Evolutionary conservation across 208 protist genomes (phyloP), one percentile per base, ranked within the genome.

Genomic region (Borovskyia barvae): DNA sequence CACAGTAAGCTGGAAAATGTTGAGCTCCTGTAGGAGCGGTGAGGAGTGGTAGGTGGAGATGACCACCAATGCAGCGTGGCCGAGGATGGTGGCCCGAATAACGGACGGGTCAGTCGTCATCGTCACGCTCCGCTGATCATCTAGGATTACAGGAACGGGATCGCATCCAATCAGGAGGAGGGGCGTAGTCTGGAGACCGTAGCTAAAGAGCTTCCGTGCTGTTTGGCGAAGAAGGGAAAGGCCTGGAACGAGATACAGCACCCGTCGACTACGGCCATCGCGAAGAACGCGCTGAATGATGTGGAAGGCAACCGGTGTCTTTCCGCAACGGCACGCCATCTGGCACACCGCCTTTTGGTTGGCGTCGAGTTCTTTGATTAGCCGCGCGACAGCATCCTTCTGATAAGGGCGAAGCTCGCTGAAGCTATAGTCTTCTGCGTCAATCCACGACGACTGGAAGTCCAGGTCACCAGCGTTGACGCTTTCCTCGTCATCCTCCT

Each of bases 11-110:
- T 46, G 62, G 52, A 90, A 90, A 11, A 56, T 51, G 20, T 60
- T 66, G 1, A 87, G 25, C 9, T 59, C 57, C 15, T 71, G 61
- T 12, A 91, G 51, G 22, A 91, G 67, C 20, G 76, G 75, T 12
- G 84, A 91, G 43, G 84, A 91, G 60, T 91, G 80, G 51, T 91
- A 91, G 33, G 84, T 91, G 32, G 64, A 85, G 57, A 91, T 49
- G 24, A 91, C 72, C 9, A 87, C 53, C 19, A 87, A 17, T 3
- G 58, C 52, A 14, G 61, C 28, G 33, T 75, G 54, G 41, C 53
- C 63, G 2, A 73, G 54, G 5, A 91, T 53, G 11, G 62, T 71
- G 9, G 67, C 67, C 19, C 73, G 59, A 58, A 91, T 84, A 2
- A 72, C 49, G 32, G 60, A 45, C 8, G 36, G 29, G 64, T 91